A percentile compares a stretch with the other conserved stretches of the same genome.
Conservation (phyloP, 2,329 filamentous ascomycete genomes). For the Fusarium phyllophilum region DNA sequence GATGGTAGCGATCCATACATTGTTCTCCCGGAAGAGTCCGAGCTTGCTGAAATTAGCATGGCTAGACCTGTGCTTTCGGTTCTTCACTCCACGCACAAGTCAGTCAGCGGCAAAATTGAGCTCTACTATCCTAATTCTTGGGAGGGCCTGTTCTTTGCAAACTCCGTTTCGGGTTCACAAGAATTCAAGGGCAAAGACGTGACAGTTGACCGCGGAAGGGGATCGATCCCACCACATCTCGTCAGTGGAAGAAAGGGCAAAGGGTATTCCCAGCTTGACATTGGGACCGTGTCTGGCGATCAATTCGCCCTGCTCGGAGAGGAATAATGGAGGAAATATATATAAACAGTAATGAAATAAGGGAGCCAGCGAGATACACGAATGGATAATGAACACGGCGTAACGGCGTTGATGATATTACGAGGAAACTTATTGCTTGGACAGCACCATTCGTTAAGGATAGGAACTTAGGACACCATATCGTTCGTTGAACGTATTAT, state of each 20-base stretch:
- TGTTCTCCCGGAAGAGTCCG: constrained; percentile 7
- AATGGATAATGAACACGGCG: constrained; percentile 2
- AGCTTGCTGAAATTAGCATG: background rate
- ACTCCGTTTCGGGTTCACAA: constrained; percentile 55
- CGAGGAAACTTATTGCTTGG: background rate
- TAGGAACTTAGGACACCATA: constrained; percentile 15
- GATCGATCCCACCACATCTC: constrained; percentile 44
- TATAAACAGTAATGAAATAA: background rate
- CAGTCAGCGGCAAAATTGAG: constrained; percentile 56
- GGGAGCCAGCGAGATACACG: background rate
- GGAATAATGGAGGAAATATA: constrained; percentile 1
- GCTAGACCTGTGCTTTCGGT: constrained; percentile 44
- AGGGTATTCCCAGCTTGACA: constrained; percentile 47
- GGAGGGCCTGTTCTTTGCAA: constrained; percentile 57
- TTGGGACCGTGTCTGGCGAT: constrained; percentile 47
- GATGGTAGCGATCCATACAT: constrained; percentile 37
- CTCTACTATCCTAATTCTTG: constrained; percentile 60
- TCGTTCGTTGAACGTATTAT: constrained; percentile 12
- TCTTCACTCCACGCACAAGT: constrained; percentile 55
- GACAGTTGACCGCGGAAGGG: constrained; percentile 48
- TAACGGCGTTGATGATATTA: constrained; percentile 9
- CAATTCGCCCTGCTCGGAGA: constrained; percentile 44
- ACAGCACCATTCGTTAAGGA: constrained; percentile 22
- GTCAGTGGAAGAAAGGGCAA: constrained; percentile 56
- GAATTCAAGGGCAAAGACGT: constrained; percentile 56